Base-by-base conservation (phyloP, 352 stramenopile genomes). In the Phytophthora litchii region DNA sequence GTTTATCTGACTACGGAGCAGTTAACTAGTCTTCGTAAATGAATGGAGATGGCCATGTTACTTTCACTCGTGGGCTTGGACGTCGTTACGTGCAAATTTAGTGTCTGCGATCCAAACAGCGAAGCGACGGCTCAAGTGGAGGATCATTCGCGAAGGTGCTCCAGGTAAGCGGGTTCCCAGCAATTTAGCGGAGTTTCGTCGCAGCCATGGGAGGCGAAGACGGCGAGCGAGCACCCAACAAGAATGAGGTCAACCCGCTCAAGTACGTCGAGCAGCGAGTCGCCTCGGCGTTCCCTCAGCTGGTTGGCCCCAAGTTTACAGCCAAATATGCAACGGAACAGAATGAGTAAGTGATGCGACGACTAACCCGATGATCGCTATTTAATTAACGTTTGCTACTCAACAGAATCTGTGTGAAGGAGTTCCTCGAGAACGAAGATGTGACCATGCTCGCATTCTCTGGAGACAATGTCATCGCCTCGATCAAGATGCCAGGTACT, bases 381-480 rank as follows among this genome's bases (percentile, higher is more conserved):
- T 14, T 10, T 45, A 45, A 45, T 13, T 9, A 14, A 20, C 14
- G 16, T 36, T 44, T 21, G 11, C 16, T 48, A 32, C 17, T 49
- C 11, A 36, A n/a, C 56, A 89, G 79, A 46, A 74, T 63, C 6
- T 94, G 80, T 41, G 72, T 98, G 17, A 92, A 92, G 47, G 80
- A 96, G 52, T 98, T 97, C 53, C 80, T 97, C 23, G 87, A 95
- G 29, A 88, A 76, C 23, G 78, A 95, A 45, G 82, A 97, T 34
- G 66, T 94, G 40, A 88, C 80, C 54, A 95, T 85, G 53, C 83
- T 98, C 49, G 77, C 96, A 37, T 91, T 98, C 60, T 92, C 88
- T 3, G 89, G 94, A 4, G 92, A 92, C 54, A 92, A 97, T 42
- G 81, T 88, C 41, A 75, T 94, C 11, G 86, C 78, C 11, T 79